phyloP scores from a whole-genome alignment of 75 land plant genomes.

The Pinus albicaulis region DNA sequence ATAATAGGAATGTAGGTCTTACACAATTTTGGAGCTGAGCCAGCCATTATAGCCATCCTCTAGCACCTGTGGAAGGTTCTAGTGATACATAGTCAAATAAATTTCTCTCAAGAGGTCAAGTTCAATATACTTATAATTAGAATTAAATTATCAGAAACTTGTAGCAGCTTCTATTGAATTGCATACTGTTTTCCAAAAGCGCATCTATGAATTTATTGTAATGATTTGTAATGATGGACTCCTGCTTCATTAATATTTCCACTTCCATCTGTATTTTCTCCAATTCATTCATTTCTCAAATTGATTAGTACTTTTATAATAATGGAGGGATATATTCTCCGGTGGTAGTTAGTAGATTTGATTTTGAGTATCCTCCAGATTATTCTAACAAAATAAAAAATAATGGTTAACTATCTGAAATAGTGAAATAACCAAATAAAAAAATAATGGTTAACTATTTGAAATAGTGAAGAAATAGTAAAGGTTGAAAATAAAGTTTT shows the following conservation, averaged over 20 bases:
- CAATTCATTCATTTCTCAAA: neutral
- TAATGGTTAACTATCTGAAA: no score
- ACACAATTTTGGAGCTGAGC: slow-evolving; percentile 68
- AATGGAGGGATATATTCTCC: no score
- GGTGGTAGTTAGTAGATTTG: no score
- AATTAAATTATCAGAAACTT: no score
- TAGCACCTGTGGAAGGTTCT: slow-evolving; percentile 85
- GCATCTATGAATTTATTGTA: slow-evolving; percentile 78
- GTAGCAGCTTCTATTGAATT: neutral
- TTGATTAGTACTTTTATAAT: neutral
- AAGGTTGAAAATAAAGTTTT: no score
- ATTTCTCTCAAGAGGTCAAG: neutral
- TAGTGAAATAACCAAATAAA: no score
- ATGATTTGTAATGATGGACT: slow-evolving; percentile 69
- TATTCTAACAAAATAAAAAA: no score
- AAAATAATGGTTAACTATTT: no score
- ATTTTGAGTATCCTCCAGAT: no score
- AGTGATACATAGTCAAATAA: slow-evolving; percentile 74
- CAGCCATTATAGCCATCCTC: slow-evolving; percentile 78
- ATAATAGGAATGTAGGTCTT: neutral
- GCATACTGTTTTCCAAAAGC: slow-evolving; percentile 58
- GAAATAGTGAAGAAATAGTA: no score
- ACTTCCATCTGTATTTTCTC: slow-evolving; percentile 40
- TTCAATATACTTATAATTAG: no score
- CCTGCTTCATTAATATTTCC: slow-evolving; percentile 73